Percentiles rank a stretch among this genome's conserved stretches.
Conservation (phyloP, 495 filamentous ascomycete genomes). For the Hyaloscypha finlandica region DNA sequence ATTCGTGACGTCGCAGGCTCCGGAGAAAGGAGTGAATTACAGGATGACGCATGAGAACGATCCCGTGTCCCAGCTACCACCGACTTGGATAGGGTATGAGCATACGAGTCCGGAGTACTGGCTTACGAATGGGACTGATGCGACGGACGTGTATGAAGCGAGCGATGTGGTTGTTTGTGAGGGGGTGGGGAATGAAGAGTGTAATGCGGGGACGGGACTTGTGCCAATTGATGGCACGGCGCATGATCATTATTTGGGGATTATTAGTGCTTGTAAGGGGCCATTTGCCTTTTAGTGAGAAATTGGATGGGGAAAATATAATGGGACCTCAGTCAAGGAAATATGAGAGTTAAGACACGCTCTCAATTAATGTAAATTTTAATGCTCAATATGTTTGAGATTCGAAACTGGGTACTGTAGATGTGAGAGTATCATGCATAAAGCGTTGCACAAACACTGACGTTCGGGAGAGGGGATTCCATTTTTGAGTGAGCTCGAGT, state of each 20-base stretch:
- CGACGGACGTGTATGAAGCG: not conserved
- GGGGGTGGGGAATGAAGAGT: conserved; percentile 6
- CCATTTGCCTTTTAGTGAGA: not conserved
- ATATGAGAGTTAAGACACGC: no score
- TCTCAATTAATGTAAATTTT: no score
- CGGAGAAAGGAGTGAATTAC: not conserved
- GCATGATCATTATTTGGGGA: conserved; percentile 1
- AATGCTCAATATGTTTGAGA: no score
- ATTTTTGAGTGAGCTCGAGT: not conserved
- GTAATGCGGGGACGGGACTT: not conserved
- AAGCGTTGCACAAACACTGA: not conserved
- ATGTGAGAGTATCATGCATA: not conserved
- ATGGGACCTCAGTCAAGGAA: no score
- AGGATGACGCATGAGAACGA: conserved; percentile 9
- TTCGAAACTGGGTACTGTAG: no score
- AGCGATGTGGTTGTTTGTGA: not conserved
- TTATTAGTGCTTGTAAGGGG: conserved; percentile 2
- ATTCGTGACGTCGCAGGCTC: not conserved
- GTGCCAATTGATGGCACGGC: not conserved
- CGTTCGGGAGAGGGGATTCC: not conserved
- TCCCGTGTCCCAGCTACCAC: conserved; percentile 4
- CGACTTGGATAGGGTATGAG: not conserved
- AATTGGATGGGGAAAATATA: no score
- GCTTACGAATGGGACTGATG: conserved; percentile 1
- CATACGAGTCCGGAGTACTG: conserved; percentile 13